These are phyloP conservation scores for Neurospora sublineolata DNA, from an alignment of 495 filamentous ascomycete genomes.

Conservation along the genomic window DNA sequence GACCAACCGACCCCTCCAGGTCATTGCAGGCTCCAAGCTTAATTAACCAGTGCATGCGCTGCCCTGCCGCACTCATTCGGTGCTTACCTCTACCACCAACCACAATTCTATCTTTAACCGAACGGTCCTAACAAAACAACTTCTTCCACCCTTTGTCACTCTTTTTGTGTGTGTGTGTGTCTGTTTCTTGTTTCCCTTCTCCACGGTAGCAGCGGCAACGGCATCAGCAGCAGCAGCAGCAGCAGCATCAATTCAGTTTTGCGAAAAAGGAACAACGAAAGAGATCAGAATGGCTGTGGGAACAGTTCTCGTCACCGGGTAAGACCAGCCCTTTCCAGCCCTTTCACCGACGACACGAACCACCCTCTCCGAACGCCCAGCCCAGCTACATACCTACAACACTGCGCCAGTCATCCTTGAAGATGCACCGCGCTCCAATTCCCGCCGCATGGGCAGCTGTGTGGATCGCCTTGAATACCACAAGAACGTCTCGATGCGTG, in stretches of 20 bases:
- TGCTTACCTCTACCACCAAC: not conserved
- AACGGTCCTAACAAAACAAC: not conserved
- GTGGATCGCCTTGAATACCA: not conserved
- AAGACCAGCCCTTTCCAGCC: conserved; percentile 23
- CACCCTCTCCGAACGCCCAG: not conserved
- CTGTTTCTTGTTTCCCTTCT: not conserved
- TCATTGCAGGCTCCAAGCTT: not conserved
- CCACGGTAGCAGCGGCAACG: not conserved
- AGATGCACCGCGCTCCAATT: not conserved
- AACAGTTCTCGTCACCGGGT: conserved; percentile 88
- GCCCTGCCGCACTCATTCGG: not conserved
- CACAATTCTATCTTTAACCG: not conserved
- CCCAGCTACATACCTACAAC: not conserved
- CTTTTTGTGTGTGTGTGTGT: not conserved
- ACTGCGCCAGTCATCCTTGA: not conserved
- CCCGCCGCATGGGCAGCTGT: not conserved
- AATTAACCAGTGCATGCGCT: not conserved
- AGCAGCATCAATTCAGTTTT: not conserved
- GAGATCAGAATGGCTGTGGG: conserved; percentile 57
- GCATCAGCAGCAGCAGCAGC: not conserved
- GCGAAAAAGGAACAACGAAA: not conserved
- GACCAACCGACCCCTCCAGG: not conserved
- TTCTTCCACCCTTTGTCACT: not conserved
- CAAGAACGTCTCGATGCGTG: not conserved
- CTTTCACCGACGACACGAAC: conserved; percentile 3